Evolutionary conservation across 495 filamentous ascomycete genomes (phyloP).

Genomic region (Corynascus novoguineensis): DNA sequence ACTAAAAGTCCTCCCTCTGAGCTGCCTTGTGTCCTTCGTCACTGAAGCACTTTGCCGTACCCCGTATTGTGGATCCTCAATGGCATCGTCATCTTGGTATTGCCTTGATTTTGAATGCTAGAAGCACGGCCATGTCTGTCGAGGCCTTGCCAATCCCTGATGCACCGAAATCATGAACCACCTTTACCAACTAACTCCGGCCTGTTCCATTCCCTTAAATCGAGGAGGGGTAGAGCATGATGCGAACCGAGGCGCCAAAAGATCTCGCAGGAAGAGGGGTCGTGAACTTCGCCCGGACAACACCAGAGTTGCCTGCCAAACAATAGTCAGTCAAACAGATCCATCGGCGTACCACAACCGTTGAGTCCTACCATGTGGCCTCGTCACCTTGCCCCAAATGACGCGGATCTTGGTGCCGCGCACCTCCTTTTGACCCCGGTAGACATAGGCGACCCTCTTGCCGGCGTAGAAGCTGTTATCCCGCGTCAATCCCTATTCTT

Average conservation of each 20-base stretch:
- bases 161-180: conserved; percentile 52
- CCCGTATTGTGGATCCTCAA: conserved; percentile 30
- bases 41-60: conserved; percentile 24
- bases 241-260: conserved; percentile 92
- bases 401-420: conserved; percentile 96
- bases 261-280: conserved; percentile 89
- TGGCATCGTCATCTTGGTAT: conserved; percentile 38
- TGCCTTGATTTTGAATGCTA: conserved; percentile 41
- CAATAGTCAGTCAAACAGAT: conserved; percentile 6
- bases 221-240: conserved; percentile 97
- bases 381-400: conserved; percentile 98
- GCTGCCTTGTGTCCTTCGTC: conserved; percentile 18
- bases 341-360: background rate
- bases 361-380: conserved; percentile 72
- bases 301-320: conserved; percentile 79
- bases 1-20: conserved; percentile 13
- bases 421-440: conserved; percentile 84
- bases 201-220: conserved; percentile 47
- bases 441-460: conserved; percentile 97
- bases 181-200: conserved; percentile 51
- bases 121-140: conserved; percentile 39
- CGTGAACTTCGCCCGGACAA: conserved; percentile 93
- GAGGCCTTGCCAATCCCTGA: conserved; percentile 48
- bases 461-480: conserved; percentile 74
- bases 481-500: conserved; percentile 25